phyloP scores from a whole-genome alignment of 2,329 filamentous ascomycete genomes.

The Epichloe hybrida region DNA sequence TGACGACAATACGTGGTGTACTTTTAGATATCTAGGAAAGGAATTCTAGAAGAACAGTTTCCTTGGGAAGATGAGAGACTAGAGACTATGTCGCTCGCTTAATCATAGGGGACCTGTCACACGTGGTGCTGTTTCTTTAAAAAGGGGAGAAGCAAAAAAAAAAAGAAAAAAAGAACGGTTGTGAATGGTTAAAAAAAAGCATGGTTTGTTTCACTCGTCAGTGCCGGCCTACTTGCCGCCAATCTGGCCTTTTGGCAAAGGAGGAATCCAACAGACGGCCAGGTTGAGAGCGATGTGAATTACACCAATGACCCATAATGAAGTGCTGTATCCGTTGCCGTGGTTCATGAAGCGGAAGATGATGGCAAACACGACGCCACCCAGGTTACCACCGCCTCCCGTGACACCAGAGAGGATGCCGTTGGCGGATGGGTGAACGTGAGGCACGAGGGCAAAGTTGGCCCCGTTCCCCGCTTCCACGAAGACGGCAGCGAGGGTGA shows the following conservation, averaged over 20 bases:
- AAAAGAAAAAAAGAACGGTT: background rate
- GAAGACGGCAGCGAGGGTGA: constrained; percentile 69
- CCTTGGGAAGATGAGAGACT: background rate
- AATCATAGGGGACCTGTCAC: background rate
- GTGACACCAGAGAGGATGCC: constrained; percentile 64
- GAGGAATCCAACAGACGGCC: constrained; percentile 40
- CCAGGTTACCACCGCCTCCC: constrained; percentile 70
- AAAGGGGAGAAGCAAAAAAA: background rate
- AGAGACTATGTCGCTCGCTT: background rate
- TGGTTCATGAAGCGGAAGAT: constrained; percentile 56
- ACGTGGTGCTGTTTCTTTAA: background rate
- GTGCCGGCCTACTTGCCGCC: constrained; percentile 13
- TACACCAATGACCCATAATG: constrained; percentile 71
- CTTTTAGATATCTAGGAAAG: background rate
- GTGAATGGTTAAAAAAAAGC: too few relatives aligned
- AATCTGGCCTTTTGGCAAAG: constrained; percentile 36
- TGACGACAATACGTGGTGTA: background rate
- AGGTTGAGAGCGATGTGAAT: constrained; percentile 61
- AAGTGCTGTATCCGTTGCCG: constrained; percentile 51
- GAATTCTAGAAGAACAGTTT: background rate
- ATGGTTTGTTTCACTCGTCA: too few relatives aligned
- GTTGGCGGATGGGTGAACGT: constrained; percentile 73
- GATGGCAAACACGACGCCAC: constrained; percentile 77
- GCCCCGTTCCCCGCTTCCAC: constrained; percentile 75
- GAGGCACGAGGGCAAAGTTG: constrained; percentile 76